Percentiles rank a stretch among this genome's conserved stretches.
Evolutionary conservation across 2,329 filamentous ascomycete species (phyloP).

Genomic region (Sclerotinia glacialis): DNA sequence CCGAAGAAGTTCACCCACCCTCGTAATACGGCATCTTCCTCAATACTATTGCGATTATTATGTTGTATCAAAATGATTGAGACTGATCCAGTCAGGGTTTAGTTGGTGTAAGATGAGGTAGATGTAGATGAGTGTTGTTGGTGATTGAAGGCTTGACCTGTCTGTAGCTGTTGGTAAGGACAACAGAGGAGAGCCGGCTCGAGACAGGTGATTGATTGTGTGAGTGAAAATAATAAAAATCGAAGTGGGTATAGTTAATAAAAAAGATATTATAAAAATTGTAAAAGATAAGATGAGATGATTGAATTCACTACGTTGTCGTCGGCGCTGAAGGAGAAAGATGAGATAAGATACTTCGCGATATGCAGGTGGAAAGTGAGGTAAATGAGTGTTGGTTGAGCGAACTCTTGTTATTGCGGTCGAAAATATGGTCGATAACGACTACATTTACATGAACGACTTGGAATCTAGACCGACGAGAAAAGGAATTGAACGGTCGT

Average conservation of each 20-base stretch:
- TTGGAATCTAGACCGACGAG: conserved; percentile 5
- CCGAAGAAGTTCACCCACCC: conserved; percentile 19
- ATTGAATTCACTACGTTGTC: neutral
- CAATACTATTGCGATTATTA: neutral
- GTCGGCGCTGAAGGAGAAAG: neutral
- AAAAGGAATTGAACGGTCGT: conserved; percentile 6
- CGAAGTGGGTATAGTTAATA: conserved; percentile 4
- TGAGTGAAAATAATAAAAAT: neutral
- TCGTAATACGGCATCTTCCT: conserved; percentile 20
- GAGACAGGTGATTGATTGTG: neutral
- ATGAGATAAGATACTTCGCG: neutral
- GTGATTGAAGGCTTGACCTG: conserved; percentile 8
- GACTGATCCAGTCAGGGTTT: neutral
- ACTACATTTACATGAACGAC: conserved; percentile 19
- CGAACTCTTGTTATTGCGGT: conserved; percentile 27
- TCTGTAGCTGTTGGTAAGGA: neutral
- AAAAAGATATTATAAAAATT: neutral
- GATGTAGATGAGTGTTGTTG: neutral
- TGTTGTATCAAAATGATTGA: conserved; percentile 23
- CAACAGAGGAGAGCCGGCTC: conserved; percentile 14
- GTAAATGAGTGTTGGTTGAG: conserved; percentile 33
- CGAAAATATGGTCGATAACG: neutral
- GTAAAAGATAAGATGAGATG: conserved; percentile 1
- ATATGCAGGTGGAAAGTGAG: conserved; percentile 2
- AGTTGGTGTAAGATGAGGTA: neutral